These are phyloP conservation scores for Verruconis gallopava DNA, from an alignment of 2,329 filamentous ascomycete genomes.

Conservation along the genomic window DNA sequence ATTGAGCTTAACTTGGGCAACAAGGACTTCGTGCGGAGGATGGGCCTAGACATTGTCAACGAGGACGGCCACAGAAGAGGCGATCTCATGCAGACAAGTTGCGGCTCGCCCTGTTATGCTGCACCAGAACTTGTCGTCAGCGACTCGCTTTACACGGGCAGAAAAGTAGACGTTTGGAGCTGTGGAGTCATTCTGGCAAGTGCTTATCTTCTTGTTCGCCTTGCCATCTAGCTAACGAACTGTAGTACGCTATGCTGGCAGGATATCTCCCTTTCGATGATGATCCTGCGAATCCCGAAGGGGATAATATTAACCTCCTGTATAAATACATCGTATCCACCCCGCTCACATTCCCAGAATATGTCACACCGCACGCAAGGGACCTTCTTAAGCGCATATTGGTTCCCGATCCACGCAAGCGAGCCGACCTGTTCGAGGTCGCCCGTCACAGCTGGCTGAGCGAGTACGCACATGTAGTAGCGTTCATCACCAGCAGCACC, in stretches of 20 bases:
- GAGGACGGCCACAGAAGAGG: constrained; percentile 67
- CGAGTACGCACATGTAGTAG: constrained; percentile 92
- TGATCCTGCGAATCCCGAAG: constrained; percentile 93
- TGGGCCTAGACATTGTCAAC: constrained; percentile 71
- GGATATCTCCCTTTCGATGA: constrained; percentile 97
- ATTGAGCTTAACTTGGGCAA: constrained; percentile 79
- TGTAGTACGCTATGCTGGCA: constrained; percentile 92
- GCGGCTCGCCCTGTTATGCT: constrained; percentile 94
- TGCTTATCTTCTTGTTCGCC: constrained; percentile 13
- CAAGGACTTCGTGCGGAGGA: constrained; percentile 74
- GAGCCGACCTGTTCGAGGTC: constrained; percentile 93
- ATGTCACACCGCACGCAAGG: constrained; percentile 90
- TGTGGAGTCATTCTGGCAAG: constrained; percentile 95
- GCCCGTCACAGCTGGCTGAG: constrained; percentile 96
- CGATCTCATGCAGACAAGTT: constrained; percentile 98
- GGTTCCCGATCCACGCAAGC: constrained; percentile 86
- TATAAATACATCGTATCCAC: constrained; percentile 99
- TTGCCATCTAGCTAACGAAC: constrained; percentile 6
- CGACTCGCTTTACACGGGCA: constrained; percentile 90
- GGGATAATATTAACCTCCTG: constrained; percentile 95
- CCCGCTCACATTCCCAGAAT: constrained; percentile 94
- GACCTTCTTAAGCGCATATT: constrained; percentile 87
- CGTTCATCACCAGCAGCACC: constrained; percentile 91
- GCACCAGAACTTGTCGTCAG: constrained; percentile 95
- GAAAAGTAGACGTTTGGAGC: constrained; percentile 98